Evolutionary conservation across 176 grass and related monocot species (phyloP).

Genomic region (Raddia guianensis): DNA sequence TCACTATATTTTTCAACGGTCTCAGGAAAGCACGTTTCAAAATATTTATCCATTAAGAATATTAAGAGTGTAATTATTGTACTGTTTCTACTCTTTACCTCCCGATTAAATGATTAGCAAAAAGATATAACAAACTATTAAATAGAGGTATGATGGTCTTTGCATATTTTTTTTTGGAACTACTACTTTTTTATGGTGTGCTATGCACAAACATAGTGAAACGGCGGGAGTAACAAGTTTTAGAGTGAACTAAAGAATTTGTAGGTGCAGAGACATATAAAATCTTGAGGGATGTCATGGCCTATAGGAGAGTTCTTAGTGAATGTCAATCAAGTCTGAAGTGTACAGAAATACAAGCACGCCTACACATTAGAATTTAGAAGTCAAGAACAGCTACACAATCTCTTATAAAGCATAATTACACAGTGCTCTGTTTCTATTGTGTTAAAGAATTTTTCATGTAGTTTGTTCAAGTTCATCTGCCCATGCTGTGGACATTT

Average conservation of each 20-base stretch:
- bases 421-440: slow-evolving; percentile 1
- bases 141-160: too few species aligned
- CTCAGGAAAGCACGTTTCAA: too few species aligned
- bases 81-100: too few species aligned
- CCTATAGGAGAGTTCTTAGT: neutral
- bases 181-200: too few species aligned
- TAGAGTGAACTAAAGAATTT: neutral
- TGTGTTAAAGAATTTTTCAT: neutral
- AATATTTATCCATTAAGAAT: too few species aligned
- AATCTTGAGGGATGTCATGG: neutral
- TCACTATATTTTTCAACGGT: too few species aligned
- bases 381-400: slow-evolving; percentile 2
- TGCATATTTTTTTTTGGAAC: too few species aligned
- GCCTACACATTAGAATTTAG: neutral
- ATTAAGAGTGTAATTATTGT: too few species aligned
- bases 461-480: neutral
- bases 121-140: too few species aligned
- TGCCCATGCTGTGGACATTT: neutral
- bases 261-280: neutral
- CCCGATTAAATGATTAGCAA: too few species aligned
- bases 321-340: slow-evolving; percentile 16
- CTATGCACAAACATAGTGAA: too few species aligned
- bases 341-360: slow-evolving; percentile 6
- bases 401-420: neutral
- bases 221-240: too few species aligned